These are phyloP conservation scores for Ramularia collo-cygni DNA, from an alignment of 2,329 filamentous ascomycete genomes.

Conservation along the genomic window DNA sequence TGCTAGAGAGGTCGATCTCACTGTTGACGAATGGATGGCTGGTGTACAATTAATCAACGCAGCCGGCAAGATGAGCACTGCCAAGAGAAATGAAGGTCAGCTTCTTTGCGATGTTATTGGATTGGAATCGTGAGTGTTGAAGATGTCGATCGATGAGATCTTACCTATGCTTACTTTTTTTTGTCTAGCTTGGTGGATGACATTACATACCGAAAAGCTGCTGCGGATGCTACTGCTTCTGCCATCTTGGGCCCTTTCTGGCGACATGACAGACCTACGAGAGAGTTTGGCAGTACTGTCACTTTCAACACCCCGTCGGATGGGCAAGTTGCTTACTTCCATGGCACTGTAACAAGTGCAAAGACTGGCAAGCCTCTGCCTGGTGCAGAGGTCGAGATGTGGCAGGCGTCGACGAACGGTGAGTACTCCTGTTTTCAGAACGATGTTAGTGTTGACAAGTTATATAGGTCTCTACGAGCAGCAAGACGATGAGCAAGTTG, in stretches of 20 bases:
- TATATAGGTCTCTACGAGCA: slow-evolving; percentile 53
- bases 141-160: too few species aligned
- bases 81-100: slow-evolving; percentile 58
- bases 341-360: slow-evolving; percentile 54
- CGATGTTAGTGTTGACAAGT: neutral
- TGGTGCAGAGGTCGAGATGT: slow-evolving; percentile 64
- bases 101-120: slow-evolving; percentile 53
- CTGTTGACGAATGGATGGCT: slow-evolving; percentile 53
- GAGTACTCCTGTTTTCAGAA: neutral
- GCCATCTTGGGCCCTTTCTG: slow-evolving; percentile 84
- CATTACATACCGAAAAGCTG: slow-evolving; percentile 63
- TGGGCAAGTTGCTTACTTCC: slow-evolving; percentile 55
- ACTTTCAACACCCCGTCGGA: slow-evolving; percentile 43
- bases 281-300: slow-evolving; percentile 64
- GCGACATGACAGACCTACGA: slow-evolving; percentile 62
- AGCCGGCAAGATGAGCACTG: slow-evolving; percentile 56
- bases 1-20: slow-evolving; percentile 52
- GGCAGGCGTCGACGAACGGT: slow-evolving; percentile 68
- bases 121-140: slow-evolving; percentile 38
- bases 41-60: slow-evolving; percentile 53
- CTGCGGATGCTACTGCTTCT: slow-evolving; percentile 59
- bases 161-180: too few species aligned
- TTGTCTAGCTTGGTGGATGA: slow-evolving; percentile 55
- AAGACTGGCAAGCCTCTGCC: slow-evolving; percentile 58
- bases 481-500: slow-evolving; percentile 62